Base-by-base conservation (phyloP, 495 filamentous ascomycete genomes). In the Hyaloscypha variabilis region DNA sequence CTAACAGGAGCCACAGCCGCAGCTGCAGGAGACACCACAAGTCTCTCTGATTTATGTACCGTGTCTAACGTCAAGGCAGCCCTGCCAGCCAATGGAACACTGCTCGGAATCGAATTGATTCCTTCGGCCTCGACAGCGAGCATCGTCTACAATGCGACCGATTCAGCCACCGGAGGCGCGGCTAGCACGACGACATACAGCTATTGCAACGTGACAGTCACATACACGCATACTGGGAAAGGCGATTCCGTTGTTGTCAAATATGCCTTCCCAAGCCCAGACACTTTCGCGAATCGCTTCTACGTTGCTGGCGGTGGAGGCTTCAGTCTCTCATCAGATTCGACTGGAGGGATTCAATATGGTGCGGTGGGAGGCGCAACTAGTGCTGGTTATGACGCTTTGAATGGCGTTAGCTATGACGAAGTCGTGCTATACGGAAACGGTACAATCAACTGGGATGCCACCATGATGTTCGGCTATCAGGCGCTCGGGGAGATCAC, bases 391-490 rank as follows among this genome's bases (percentile, higher is more conserved):
- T 81, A 78, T 55, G 75, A 74, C 56, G 77, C 76, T 6, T 73
- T 81, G 60, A 42, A 71, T 36, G 51, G 69, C 62, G 68, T 57
- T 13, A 34, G 1, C 68, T 75, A 75, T 58, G 78, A 79, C 54
- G 74, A 78, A 1, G 77, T 78, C 8, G 49, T 62, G n/a, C 58
- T 67, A 4, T 42, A 39, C 26, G 77, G 74, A 24, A 79, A 81
- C 57, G 78, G 78, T 25, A 74, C 76, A 6, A 74, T 79, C 69
- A 81, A 81, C 67, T 79, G 73, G 74, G 77, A 81, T 54, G 73
- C 74, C 8, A 75, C 72, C n/a, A 72, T 76, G 65, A 79, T 79
- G 75, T 83, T 67, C 51, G 58, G 54, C 8, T 67, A 81, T 70
- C 74, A 81, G 65, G 79, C 74, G 5, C 65, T 75, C 42, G 70